phyloP scores from a whole-genome alignment of 2,329 filamentous ascomycete genomes.

The Esteya vermicola region DNA sequence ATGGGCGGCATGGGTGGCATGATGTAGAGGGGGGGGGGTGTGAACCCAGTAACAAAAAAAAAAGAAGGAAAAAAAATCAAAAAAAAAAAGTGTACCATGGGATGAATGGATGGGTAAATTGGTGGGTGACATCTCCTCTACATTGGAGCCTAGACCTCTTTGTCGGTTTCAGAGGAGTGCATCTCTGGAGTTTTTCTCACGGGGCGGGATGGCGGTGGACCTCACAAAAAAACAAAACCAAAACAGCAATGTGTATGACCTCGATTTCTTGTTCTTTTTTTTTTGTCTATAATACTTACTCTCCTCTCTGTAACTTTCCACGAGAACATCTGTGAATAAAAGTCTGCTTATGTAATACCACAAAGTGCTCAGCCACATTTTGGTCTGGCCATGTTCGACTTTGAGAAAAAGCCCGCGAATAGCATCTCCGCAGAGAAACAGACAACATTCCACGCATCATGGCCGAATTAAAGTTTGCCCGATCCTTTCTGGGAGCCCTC shows the following conservation, averaged over 20 bases:
- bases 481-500: conserved; percentile 65
- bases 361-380: not conserved
- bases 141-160: not conserved
- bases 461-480: conserved; percentile 77
- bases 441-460: conserved; percentile 29
- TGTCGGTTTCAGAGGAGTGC: too few relatives aligned
- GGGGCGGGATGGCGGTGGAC: conserved; percentile 4
- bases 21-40: conserved; percentile 47
- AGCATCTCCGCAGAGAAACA: too few relatives aligned
- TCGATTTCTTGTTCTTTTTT: not conserved
- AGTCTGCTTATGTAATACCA: not conserved
- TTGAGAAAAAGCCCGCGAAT: not conserved
- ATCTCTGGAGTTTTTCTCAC: conserved; percentile 5
- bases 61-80: too few relatives aligned
- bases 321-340: not conserved
- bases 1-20: conserved; percentile 41
- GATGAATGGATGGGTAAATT: not conserved
- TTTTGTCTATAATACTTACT: not conserved
- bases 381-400: not conserved
- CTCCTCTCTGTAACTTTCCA: conserved; percentile 1
- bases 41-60: not conserved
- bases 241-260: conserved; percentile 1
- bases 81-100: not conserved
- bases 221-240: not conserved
- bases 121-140: too few relatives aligned